Evolutionary conservation across 257 asterid genomes (phyloP).

Genomic region (Gentiana straminea): DNA sequence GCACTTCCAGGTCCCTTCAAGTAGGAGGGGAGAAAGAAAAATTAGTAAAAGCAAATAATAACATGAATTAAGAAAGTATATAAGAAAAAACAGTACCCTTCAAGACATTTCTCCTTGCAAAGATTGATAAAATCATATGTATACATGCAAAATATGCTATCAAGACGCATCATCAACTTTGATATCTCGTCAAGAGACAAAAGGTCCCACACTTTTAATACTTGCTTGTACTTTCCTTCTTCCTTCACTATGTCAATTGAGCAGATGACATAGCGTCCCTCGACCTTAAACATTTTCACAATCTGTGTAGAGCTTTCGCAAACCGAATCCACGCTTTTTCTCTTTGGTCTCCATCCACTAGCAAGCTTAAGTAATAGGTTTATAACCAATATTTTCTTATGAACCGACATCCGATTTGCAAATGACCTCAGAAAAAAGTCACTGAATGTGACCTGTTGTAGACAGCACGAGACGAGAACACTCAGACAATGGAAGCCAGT

Average conservation of each 20-base stretch:
- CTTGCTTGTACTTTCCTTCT: slow-evolving; percentile 31
- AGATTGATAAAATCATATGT: slow-evolving; percentile 35
- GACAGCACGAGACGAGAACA: neutral
- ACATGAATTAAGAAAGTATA: too few species aligned
- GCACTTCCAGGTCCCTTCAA: slow-evolving; percentile 45
- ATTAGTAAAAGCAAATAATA: neutral
- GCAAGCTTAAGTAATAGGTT: slow-evolving; percentile 39
- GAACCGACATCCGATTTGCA: slow-evolving; percentile 19
- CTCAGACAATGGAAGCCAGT: neutral
- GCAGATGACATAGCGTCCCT: slow-evolving; percentile 35
- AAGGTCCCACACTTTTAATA: slow-evolving; percentile 57
- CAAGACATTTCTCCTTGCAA: slow-evolving; percentile 34
- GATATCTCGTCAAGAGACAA: slow-evolving; percentile 31
- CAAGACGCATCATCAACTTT: slow-evolving; percentile 40
- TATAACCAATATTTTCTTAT: slow-evolving; percentile 26
- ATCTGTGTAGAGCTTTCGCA: slow-evolving; percentile 36
- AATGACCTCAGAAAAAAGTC: slow-evolving; percentile 48
- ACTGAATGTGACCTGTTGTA: slow-evolving; percentile 43
- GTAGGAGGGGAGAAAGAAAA: neutral
- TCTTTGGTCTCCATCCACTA: slow-evolving; percentile 69
- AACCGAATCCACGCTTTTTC: slow-evolving; percentile 26
- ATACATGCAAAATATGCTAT: slow-evolving; percentile 33
- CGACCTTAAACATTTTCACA: slow-evolving; percentile 44
- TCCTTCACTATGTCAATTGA: slow-evolving; percentile 33
- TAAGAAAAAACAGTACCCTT: slow-evolving; percentile 25